Evolutionary conservation across 2,329 filamentous ascomycete genomes (phyloP), one percentile per base, ranked within the genome.

Genomic region (Neocatenulostroma microsporum): DNA sequence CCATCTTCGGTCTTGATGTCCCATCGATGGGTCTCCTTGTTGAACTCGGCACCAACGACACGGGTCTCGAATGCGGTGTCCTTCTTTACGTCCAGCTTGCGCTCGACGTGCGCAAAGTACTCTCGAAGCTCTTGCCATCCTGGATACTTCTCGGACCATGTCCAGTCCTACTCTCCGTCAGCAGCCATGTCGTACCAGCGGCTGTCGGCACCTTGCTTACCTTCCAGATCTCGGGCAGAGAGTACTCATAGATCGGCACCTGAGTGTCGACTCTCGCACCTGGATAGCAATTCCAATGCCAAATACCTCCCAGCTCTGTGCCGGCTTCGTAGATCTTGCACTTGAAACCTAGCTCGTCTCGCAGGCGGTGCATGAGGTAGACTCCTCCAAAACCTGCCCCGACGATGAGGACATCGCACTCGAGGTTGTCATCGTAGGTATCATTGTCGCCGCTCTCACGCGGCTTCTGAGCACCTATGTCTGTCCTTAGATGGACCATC

Each of bases 71-170:
- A 78, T 2, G 67, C 62, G 14, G 62, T 66, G 42, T 78, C 71
- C 44, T 74, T 76, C 48, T 67, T 72, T 13, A 80, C 56, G 15
- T 67, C 58, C 15, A 75, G 49, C 9, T 71, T 66, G 39, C 70
- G 70, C 36, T 78, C 75, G 7, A 77, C 68, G 33, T 76, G 70
- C 18, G 74, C 66, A 48, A 80, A 80, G 53, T 80, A 80, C 9
- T 54, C 51, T 10, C 70, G 64, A 1, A 80, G 60, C 30, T 80
- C 74, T n/a, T 37, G 37, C 63, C 41, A 51, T 5, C 42, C 50
- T 4, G 52, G 44, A 26, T 53, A 57, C 4, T 47, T 40, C 34
- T 53, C 47, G 14, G 14, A n/a, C n/a, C n/a, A n/a, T n/a, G n/a
- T n/a, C 11, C 8, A 30, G 14, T 9, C 11, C 14, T 10, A 30